A percentile compares a stretch with the other conserved stretches of the same genome.
Conservation (phyloP, 148 eudicot genomes). For the Nepenthes gracilis region DNA sequence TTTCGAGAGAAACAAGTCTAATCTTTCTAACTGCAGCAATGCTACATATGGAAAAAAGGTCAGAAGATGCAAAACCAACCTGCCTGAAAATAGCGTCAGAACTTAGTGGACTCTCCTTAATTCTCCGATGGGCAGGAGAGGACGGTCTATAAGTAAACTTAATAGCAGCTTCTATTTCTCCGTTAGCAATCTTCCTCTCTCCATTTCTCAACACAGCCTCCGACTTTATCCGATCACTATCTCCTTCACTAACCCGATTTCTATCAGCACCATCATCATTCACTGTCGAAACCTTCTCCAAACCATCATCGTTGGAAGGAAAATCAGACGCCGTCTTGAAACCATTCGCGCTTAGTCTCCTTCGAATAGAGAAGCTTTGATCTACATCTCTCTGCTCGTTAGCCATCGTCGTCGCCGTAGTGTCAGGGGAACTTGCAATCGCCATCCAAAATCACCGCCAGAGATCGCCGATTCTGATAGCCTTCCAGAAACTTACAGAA, state of each 20-base stretch:
- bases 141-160: constrained; percentile 53
- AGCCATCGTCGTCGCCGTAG: constrained; percentile 10
- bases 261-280: constrained; percentile 4
- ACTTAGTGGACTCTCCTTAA: constrained; percentile 87
- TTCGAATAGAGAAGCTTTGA: constrained; percentile 13
- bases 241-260: constrained; percentile 13
- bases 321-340: constrained; percentile 1
- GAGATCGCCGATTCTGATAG: neutral
- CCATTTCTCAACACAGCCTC: constrained; percentile 4
- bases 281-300: constrained; percentile 11
- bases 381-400: constrained; percentile 8
- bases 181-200: constrained; percentile 18
- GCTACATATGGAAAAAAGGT: no score
- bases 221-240: constrained; percentile 5
- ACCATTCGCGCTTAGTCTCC: constrained; percentile 13
- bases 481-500: no score
- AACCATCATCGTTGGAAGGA: constrained; percentile 7
- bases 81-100: constrained; percentile 89
- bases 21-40: no score
- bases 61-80: constrained; percentile 19
- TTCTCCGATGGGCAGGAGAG: constrained; percentile 68
- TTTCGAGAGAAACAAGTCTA: no score
- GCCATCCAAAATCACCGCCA: constrained; percentile 17
- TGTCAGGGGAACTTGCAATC: constrained; percentile 40
- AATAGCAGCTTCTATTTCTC: constrained; percentile 8